Percentiles rank a stretch among this genome's conserved stretches.
Evolutionary conservation across 2,329 filamentous ascomycete genomes (phyloP).

Genomic region (Penicillium expansum): DNA sequence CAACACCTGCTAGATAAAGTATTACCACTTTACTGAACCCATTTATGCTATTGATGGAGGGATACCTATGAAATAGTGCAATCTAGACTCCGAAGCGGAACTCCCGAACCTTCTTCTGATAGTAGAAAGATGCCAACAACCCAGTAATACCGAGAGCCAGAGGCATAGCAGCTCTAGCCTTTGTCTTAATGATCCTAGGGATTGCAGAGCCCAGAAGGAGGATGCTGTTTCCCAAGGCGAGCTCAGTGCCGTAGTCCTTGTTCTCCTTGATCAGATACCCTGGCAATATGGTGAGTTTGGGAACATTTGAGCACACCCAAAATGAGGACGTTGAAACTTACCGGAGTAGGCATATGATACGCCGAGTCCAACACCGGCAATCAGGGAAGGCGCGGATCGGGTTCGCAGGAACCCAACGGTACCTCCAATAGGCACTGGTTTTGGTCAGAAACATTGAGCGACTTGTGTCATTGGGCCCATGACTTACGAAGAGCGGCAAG

Average conservation of each 20-base stretch:
- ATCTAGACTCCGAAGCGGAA: constrained; percentile 3
- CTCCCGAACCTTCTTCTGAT: constrained; percentile 5
- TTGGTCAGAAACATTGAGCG: neutral
- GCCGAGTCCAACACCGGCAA: constrained; percentile 19
- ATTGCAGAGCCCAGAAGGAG: constrained; percentile 16
- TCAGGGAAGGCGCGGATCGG: constrained; percentile 16
- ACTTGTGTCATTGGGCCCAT: neutral
- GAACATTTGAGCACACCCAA: neutral
- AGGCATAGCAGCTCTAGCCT: constrained; percentile 14
- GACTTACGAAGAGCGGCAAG: constrained; percentile 2
- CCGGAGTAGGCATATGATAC: constrained; percentile 18
- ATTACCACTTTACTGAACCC: too few species aligned
- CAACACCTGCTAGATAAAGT: too few species aligned
- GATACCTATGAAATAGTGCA: neutral
- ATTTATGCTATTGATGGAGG: neutral
- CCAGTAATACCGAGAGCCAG: constrained; percentile 12
- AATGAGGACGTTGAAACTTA: neutral
- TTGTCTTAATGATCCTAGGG: constrained; percentile 14
- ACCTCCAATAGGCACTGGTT: constrained; percentile 16
- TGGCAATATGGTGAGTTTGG: neutral
- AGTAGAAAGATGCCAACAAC: constrained; percentile 3
- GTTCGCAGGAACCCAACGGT: constrained; percentile 18
- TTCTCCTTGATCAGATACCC: constrained; percentile 21
- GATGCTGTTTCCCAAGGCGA: constrained; percentile 20
- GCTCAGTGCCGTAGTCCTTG: constrained; percentile 22